Base-by-base conservation (phyloP, 495 filamentous ascomycete species). In the Aspergillus sclerotioniger region DNA sequence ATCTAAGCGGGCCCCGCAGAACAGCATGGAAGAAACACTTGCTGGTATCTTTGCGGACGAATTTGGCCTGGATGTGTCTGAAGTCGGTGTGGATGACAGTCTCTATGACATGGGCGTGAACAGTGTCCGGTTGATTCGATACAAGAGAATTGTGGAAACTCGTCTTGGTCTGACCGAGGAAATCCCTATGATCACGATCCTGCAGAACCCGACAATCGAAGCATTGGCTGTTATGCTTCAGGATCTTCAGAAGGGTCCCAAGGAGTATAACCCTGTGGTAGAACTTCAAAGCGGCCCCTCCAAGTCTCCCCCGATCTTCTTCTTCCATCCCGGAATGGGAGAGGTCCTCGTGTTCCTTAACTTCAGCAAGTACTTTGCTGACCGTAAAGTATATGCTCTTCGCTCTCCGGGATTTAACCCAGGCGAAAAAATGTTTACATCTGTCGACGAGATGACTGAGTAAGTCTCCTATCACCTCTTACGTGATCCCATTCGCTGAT, bases 321-420 rank as follows among this genome's bases (percentile, higher is more conserved):
- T 83, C 9, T 62, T 85, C 9, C 82, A 85, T 55, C 81, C 82
- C 0, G 82, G 82, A 7, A 70, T 80, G 3, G 82, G 80, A 15
- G 82, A 84, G 54, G 68, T 84, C 0, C 70, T 85, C 3, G 74
- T 84, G 41, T 85, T 84, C 66, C 65, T 84, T 20, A 62, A 66
- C 20, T 62, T 85, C 1, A 71, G 73, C 16, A 64, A 78, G 7
- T 67, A 76, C 47, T 54, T 82, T 41, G 54, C 57, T 12, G 75
- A 81, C 52, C 79, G 82, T 0, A 77, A 79, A 1, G 66, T 84
- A 32, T 78, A 81, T 59, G 82, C 79, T 2, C 55, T 85, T 13
- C 76, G 82, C 2, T 76, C 82, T 0, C 69, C 73, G 1, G 82
- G 82, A 12, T 82, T 83, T 63, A 63, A 81, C 35, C 37, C 54